Conservation (phyloP, 1,139 yeast genomes). For the Yamadazyma jaroonii region DNA sequence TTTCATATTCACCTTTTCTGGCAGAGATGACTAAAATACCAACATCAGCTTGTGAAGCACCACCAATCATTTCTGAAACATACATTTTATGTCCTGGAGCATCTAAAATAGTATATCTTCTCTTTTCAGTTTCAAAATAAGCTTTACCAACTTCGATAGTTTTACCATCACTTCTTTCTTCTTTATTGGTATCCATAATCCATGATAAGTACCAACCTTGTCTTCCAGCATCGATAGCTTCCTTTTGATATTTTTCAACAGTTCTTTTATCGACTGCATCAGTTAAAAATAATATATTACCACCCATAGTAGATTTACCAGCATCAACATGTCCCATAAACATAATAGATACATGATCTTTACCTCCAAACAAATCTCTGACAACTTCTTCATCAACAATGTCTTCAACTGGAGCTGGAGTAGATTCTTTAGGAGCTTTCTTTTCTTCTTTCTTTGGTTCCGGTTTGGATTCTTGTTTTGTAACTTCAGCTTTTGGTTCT, state of each 20-base stretch:
- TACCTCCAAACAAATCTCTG: slow-evolving; percentile 92
- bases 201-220: slow-evolving; percentile 99
- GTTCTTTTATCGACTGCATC: slow-evolving; percentile 99
- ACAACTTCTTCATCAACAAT: slow-evolving; percentile 86
- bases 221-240: slow-evolving; percentile 98
- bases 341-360: slow-evolving; percentile 93
- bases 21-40: slow-evolving; percentile 97
- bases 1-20: slow-evolving; percentile 98
- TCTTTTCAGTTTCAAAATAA: slow-evolving; percentile 93
- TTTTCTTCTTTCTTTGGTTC: slow-evolving; percentile 42
- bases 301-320: slow-evolving; percentile 99
- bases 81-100: slow-evolving; percentile 99
- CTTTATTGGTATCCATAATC: slow-evolving; percentile 99
- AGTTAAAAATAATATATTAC: slow-evolving; percentile 86
- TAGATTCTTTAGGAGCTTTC: slow-evolving; percentile 15
- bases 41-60: slow-evolving; percentile 98
- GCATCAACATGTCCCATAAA: slow-evolving; percentile 99
- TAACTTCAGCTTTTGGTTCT: slow-evolving; percentile 15
- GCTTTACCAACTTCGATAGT: slow-evolving; percentile 99
- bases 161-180: slow-evolving; percentile 98
- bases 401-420: slow-evolving; percentile 60
- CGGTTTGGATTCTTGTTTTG: slow-evolving; percentile 22
- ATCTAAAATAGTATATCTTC: slow-evolving; percentile 95
- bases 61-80: slow-evolving; percentile 99
- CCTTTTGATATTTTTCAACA: slow-evolving; percentile 97